A percentile compares a stretch with the other conserved stretches of the same genome.
phyloP scores from a whole-genome alignment of 164 flowering plant genomes.

The Vitis cinerea region DNA sequence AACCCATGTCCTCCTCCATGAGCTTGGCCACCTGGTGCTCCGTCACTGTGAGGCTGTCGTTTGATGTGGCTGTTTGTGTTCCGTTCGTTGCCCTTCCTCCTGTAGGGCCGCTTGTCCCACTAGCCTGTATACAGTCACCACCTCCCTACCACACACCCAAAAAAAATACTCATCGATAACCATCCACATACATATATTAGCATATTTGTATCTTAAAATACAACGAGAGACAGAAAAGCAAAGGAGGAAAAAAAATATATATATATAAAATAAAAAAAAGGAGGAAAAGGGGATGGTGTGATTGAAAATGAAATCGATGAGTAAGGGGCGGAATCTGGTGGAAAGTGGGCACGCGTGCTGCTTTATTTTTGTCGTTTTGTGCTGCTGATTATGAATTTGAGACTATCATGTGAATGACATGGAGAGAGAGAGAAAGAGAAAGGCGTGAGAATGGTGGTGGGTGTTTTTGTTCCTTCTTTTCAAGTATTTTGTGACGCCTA shows the following conservation, averaged over 20 bases:
- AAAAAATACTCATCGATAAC: not conserved
- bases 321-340: constrained; percentile 18
- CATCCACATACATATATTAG: too few species aligned
- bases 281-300: not conserved
- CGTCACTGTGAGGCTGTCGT: constrained; percentile 57
- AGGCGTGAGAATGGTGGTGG: too few species aligned
- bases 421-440: too few species aligned
- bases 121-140: constrained; percentile 42
- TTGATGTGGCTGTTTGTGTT: constrained; percentile 46
- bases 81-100: constrained; percentile 23
- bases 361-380: constrained; percentile 31
- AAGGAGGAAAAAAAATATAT: too few species aligned
- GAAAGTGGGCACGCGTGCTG: constrained; percentile 37
- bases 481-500: not conserved
- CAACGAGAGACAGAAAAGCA: not conserved
- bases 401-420: not conserved
- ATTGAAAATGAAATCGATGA: not conserved
- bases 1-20: constrained; percentile 95
- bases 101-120: constrained; percentile 13
- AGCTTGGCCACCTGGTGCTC: constrained; percentile 89
- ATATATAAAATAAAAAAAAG: too few species aligned
- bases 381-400: constrained; percentile 1
- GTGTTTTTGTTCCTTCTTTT: too few species aligned
- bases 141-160: constrained; percentile 29
- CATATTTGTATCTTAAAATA: too few species aligned